Conservation (phyloP, 257 asterid species). For the Solanum habrochaites region DNA sequence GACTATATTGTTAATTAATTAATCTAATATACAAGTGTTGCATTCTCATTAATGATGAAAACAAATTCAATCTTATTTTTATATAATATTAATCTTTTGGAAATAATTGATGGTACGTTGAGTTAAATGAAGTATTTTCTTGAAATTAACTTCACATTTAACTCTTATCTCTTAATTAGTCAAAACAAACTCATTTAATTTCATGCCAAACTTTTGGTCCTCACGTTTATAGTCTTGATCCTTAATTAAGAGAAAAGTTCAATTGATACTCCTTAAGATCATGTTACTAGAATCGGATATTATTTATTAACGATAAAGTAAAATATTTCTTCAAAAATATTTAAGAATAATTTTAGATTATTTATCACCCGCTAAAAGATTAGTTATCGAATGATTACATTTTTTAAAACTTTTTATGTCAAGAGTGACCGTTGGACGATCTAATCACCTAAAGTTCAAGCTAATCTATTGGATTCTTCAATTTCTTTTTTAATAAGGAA, state of each 20-base stretch:
- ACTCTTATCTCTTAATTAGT: neutral
- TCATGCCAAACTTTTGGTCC: neutral
- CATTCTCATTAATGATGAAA: neutral
- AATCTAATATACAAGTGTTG: neutral
- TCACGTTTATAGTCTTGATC: neutral
- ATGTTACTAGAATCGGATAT: neutral
- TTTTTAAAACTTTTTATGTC: no score
- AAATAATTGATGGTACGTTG: neutral
- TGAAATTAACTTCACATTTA: neutral
- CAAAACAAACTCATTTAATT: neutral
- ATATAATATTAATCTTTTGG: neutral
- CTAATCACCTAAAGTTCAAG: no score
- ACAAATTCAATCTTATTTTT: neutral
- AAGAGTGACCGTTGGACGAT: no score
- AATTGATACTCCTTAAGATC: neutral
- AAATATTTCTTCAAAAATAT: neutral
- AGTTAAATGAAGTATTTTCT: neutral
- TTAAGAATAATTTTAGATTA: no score
- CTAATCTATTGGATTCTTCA: no score
- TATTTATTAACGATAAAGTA: rapidly evolving
- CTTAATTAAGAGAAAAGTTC: neutral
- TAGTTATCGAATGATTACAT: no score
- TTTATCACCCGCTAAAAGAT: neutral
- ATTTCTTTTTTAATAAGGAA: no score
- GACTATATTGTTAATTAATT: neutral